phyloP scores from a whole-genome alignment of 2,329 filamentous ascomycete genomes.

The Cladorrhinum sp. region DNA sequence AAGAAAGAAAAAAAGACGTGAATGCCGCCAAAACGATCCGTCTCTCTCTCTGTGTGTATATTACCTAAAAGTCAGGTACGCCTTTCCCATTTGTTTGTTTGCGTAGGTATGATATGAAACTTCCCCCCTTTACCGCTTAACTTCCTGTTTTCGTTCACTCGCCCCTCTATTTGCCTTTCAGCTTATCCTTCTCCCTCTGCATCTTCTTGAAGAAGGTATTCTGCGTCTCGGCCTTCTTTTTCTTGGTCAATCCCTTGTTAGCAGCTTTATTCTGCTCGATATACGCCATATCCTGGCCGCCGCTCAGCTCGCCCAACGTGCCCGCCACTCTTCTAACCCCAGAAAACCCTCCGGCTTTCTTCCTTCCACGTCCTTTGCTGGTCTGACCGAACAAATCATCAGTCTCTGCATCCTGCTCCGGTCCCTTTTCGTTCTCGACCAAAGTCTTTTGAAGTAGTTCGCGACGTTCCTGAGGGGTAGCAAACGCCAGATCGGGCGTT shows the following conservation, averaged over 20 bases:
- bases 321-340: constrained; percentile 70
- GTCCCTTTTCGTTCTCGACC: constrained; percentile 64
- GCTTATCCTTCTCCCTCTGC: constrained; percentile 57
- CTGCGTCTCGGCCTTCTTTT: constrained; percentile 53
- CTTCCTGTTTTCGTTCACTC: neutral
- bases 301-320: constrained; percentile 78
- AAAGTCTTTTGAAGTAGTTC: constrained; percentile 87
- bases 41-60: too few relatives aligned
- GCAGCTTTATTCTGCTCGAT: constrained; percentile 74
- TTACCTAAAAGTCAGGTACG: too few relatives aligned
- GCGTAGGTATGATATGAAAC: neutral
- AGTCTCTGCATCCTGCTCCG: constrained; percentile 32
- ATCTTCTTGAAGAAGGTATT: constrained; percentile 65
- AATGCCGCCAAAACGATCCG: too few relatives aligned
- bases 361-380: constrained; percentile 14
- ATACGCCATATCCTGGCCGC: constrained; percentile 97
- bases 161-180: constrained; percentile 5
- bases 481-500: constrained; percentile 75
- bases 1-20: too few relatives aligned
- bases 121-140: neutral
- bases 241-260: constrained; percentile 57
- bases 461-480: constrained; percentile 72
- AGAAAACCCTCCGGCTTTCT: constrained; percentile 36
- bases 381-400: constrained; percentile 40
- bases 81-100: neutral